Percentiles rank a stretch among this genome's conserved stretches.
Evolutionary conservation across 306 rosid species (phyloP).

Genomic region (Vigna trinervia): DNA sequence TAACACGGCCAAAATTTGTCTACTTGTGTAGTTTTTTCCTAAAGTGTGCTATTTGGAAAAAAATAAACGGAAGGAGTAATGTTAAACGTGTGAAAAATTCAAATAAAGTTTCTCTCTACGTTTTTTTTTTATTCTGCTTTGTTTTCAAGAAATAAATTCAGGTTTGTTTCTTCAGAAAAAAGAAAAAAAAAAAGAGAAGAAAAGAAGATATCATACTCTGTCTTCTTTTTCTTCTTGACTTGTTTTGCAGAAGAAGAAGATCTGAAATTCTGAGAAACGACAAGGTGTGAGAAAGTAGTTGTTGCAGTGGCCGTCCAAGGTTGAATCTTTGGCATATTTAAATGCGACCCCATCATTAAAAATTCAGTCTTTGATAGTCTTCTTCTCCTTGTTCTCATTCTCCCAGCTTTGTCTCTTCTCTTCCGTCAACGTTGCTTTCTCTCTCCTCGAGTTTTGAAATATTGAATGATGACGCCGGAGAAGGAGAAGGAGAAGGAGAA

Average conservation of each 20-base stretch:
- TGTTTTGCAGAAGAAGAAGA: background rate
- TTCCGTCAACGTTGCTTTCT: conserved; percentile 33
- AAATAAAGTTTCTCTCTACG: too few relatives aligned
- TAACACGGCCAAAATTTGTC: too few relatives aligned
- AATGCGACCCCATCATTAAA: conserved; percentile 31
- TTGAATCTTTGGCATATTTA: conserved; percentile 15
- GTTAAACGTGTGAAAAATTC: too few relatives aligned
- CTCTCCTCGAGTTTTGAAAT: conserved; percentile 31
- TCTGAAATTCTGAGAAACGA: background rate
- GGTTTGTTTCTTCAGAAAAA: too few relatives aligned
- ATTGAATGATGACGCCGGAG: conserved; percentile 47
- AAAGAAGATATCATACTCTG: background rate
- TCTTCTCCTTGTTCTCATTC: conserved; percentile 45
- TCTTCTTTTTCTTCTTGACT: background rate
- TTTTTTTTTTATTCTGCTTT: too few relatives aligned
- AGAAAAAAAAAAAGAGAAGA: too few relatives aligned
- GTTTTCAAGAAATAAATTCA: too few relatives aligned
- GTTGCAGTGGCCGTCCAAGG: conserved; percentile 46
- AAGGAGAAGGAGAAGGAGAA: conserved; percentile 29
- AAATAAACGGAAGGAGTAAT: too few relatives aligned
- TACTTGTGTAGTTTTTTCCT: too few relatives aligned
- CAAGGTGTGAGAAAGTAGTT: background rate
- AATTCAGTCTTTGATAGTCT: background rate
- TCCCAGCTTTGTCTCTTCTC: conserved; percentile 38
- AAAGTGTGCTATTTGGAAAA: too few relatives aligned